phyloP scores from a whole-genome alignment of 208 protist species.

The Acanthamoeba castellanii region DNA sequence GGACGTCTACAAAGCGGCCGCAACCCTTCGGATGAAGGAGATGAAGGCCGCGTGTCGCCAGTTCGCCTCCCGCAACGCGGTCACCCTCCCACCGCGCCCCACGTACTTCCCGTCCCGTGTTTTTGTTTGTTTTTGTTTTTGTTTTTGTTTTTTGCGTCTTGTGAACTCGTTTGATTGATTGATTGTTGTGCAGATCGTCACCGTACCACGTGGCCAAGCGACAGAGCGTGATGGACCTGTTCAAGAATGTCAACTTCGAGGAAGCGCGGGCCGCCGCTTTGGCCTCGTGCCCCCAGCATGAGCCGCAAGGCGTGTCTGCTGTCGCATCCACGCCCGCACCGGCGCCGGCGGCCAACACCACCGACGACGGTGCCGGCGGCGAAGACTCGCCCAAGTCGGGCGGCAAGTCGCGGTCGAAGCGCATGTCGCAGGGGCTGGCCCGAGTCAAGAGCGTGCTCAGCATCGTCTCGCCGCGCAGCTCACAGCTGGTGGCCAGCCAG shows the following conservation, averaged over 20 bases:
- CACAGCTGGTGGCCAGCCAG: neutral
- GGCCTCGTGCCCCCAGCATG: neutral
- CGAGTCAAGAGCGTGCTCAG: slow-evolving; percentile 12
- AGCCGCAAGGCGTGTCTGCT: neutral
- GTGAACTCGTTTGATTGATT: too few relatives aligned
- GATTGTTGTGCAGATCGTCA: neutral
- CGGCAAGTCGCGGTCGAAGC: neutral
- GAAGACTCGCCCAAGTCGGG: neutral
- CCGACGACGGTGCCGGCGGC: neutral
- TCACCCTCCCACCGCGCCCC: neutral
- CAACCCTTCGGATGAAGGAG: neutral
- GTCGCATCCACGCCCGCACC: neutral
- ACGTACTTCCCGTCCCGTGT: neutral
- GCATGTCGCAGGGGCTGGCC: slow-evolving; percentile 13
- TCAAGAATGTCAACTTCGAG: slow-evolving; percentile 42
- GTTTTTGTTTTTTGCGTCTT: too few relatives aligned
- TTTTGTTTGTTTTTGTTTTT: neutral
- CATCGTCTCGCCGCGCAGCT: slow-evolving; percentile 11
- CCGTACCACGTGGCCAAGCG: slow-evolving; percentile 46
- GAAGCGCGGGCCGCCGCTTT: neutral
- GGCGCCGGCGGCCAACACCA: neutral
- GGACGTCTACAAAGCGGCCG: neutral
- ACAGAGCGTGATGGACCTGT: slow-evolving; percentile 37
- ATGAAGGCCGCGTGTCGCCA: slow-evolving; percentile 27
- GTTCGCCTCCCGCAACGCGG: slow-evolving; percentile 6